Evolutionary conservation across 805 yeast species (phyloP), one percentile per base, ranked within the genome.

Genomic region (Millerago galiae): DNA sequence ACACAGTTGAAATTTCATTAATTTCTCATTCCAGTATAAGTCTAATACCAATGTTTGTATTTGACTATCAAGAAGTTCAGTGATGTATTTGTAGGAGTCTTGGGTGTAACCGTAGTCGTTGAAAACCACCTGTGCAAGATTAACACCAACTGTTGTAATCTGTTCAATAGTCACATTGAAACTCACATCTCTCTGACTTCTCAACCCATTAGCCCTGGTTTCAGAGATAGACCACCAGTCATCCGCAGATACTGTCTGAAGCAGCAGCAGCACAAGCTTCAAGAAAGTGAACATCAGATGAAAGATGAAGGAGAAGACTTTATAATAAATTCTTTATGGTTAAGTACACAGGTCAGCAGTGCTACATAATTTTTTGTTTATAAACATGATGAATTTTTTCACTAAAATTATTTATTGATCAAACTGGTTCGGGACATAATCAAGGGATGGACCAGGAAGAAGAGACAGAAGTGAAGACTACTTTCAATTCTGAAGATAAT

Each of bases 1-100:
- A 49, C 85, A 79, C 3, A 79, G 56, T 49, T 78, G 81, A 77
- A 83, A 79, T 43, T 60, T 63, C 9, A 45, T 39, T 3, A 67
- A 60, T 34, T 61, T 51, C 38, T 72, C 75, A 51, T 74, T 75
- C 68, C 77, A 74, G 56, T 79, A 80, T 24, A 81, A 42, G 52
- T 83, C 85, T 4, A 80, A 40, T 41, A 65, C 59, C n/a, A 78
- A 55, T 0, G 68, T 58, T 40, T 70, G 72, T 1, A 71, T 61
- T 0, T 84, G 84, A 2, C 59, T 58, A 30, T 57, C 51, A 34
- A 81, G 49, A 15, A 77, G 37, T 0, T 48, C 42, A 5, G 51
- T 40, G 2, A 73, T 49, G 2, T 47, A 43, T 1, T 37, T 24
- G 10, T 73, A 38, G 0, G 73, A 51, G 1, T 54, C 49, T 0